Percentiles rank a stretch among this genome's conserved stretches.
Conservation (phyloP, 352 stramenopile genomes). For the Globisporangium cederbergense region DNA sequence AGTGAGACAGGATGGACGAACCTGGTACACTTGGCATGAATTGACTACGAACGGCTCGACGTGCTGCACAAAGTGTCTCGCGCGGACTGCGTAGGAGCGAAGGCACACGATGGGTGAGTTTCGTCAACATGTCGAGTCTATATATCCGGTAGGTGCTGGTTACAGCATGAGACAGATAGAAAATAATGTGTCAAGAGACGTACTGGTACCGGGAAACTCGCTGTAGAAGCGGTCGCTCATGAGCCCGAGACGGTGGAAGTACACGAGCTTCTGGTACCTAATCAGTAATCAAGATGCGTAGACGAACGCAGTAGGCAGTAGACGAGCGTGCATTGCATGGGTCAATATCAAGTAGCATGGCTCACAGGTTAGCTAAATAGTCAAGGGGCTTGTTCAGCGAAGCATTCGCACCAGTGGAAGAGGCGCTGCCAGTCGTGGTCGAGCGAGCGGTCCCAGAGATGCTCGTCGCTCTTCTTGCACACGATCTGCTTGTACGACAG, state of each 20-base stretch:
- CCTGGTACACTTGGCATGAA: conserved; percentile 45
- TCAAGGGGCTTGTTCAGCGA: neutral
- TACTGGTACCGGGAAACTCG: conserved; percentile 59
- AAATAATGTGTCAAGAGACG: neutral
- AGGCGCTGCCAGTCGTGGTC: conserved; percentile 65
- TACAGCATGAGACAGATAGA: neutral
- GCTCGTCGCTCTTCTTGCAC: conserved; percentile 32
- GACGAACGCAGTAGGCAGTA: neutral
- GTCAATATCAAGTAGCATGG: neutral
- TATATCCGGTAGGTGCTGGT: neutral
- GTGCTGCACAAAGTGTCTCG: conserved; percentile 56
- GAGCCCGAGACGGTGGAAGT: conserved; percentile 70
- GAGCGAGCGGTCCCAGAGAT: conserved; percentile 51
- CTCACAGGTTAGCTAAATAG: neutral
- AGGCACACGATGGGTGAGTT: too few relatives aligned
- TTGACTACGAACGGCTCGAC: conserved; percentile 63
- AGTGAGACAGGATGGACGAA: conserved; percentile 19
- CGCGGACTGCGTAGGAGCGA: conserved; percentile 28
- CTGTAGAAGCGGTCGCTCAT: conserved; percentile 60
- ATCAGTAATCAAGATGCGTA: neutral
- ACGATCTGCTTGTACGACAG: conserved; percentile 41
- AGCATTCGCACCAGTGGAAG: conserved; percentile 43
- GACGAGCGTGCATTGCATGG: neutral
- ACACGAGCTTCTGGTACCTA: conserved; percentile 71
- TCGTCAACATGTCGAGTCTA: too few relatives aligned